phyloP scores from a whole-genome alignment of 345 rosid genomes.

The Salix suchowensis region DNA sequence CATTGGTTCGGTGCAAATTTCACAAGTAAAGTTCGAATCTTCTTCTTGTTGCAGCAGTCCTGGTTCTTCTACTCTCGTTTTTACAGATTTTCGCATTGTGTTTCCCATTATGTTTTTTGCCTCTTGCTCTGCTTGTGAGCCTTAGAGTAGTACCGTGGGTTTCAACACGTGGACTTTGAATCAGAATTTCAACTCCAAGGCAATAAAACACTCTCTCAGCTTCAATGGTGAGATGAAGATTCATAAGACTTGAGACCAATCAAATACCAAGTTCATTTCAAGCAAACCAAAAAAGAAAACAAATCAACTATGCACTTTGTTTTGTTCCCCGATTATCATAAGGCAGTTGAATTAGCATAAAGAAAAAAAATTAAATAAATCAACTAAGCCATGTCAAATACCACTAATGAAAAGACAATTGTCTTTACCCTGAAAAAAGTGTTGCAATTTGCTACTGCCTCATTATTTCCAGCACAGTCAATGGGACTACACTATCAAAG shows the following conservation, averaged over 20 bases:
- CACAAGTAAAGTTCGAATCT: conserved; percentile 20
- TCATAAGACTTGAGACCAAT: not conserved
- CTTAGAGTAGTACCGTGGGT: not conserved
- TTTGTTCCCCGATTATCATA: not conserved
- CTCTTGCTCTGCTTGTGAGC: not conserved
- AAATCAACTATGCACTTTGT: not conserved
- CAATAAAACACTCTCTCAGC: not conserved
- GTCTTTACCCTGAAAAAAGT: not conserved
- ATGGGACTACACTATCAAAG: not conserved
- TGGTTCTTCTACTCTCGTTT: not conserved
- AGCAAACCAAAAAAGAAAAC: not conserved
- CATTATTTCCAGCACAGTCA: not conserved
- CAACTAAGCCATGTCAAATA: not conserved
- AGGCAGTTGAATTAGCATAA: not conserved
- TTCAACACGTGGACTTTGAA: not conserved
- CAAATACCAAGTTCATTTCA: not conserved
- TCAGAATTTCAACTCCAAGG: not conserved
- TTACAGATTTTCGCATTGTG: conserved; percentile 2
- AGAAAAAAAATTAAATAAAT: not conserved
- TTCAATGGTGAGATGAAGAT: not conserved
- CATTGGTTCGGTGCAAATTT: conserved; percentile 26
- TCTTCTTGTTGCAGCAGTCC: conserved; percentile 4
- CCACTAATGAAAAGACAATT: not conserved
- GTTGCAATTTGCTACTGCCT: not conserved
- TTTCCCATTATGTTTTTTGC: conserved; percentile 24